Evolutionary conservation across 768 basidiomycete genomes (phyloP), one percentile per base, ranked within the genome.

Genomic region (Nidula microcarpa): DNA sequence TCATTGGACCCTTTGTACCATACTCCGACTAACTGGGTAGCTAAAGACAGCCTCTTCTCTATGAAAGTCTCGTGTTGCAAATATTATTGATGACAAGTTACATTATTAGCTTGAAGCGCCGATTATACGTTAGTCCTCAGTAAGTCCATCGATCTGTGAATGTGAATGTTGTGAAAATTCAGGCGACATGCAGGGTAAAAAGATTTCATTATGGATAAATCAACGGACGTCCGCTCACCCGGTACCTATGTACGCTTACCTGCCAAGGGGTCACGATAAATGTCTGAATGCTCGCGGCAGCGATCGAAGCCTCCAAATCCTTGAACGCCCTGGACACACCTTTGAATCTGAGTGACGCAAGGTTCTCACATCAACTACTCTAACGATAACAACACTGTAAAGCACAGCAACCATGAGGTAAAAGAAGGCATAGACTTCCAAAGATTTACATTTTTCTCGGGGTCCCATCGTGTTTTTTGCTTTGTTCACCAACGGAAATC

Each of bases 351-450:
- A 41, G 16, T 41, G 37, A 41, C 4, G 37, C 16, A 16, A 41
- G 37, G 10, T 41, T 41, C 16, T 41, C 23, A 23, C 23, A 16
- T 41, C 16, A 16, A 41, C 37, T 11, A 16, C 37, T 16, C 10
- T 11, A 41, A 41, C 37, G 37, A 41, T 41, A 41, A 41, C 11
- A 41, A 41, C 37, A 11, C 37, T 41, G 11, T 11, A 10, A 46
- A 46, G 10, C 18, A n/a, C 55, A 59, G 58, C 63, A 61, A 64
- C 62, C 54, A 62, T 67, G 65, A 69, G 64, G 66, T 69, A 69
- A 67, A 61, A 48, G 60, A 62, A 62, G 54, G 8, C 18, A 9
- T 43, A 33, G 14, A 48, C 44, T 10, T 18, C 47, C 11, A 36
- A 33, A n/a, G 47, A 46, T 46, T 46, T 46, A 46, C 44, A 46